Base-by-base conservation (phyloP, 169 alveolate species). In the Eimeria praecox region DNA sequence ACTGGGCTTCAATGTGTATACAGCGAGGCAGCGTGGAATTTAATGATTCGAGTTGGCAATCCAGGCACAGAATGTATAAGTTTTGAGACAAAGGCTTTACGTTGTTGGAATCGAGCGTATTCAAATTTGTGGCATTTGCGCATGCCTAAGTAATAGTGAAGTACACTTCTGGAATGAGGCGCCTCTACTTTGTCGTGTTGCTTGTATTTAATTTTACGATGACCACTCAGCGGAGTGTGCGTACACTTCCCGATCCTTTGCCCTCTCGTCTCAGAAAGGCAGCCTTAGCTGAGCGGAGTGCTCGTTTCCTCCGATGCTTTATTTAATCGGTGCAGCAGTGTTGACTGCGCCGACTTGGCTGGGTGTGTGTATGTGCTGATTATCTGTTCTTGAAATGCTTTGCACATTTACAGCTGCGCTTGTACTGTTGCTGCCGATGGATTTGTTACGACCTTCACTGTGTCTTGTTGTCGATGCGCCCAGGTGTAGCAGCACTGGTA, bases 401-500 rank as follows among this genome's bases (percentile, higher is more conserved):
- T 66, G 42, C 77, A 66, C 38, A 8, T 8, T 27, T 42, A 30
- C 42, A 30, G 42, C 22, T 66, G 77, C 18, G 42, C 20, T 30
- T 66, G 77, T 14, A 66, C 30, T 8, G 5, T 22, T 20, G 75
- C 6, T 24, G 40, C 16, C 38, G 16, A 22, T n/a, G 42, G 0
- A 9, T 66, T n/a, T 66, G 77, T 22, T 3, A 6, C 42, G 2
- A 42, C 77, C 1, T 66, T 66, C 77, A 0, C 77, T 54, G 80
- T 56, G 66, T 38, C 3, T 73, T n/a, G n/a, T n/a, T n/a, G n/a
- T n/a, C n/a, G n/a, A n/a, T n/a, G n/a, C n/a, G 24, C 30, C 33
- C 90, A 91, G 95, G 90, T 3, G 82, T 56, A 18, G 95, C 88
- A 40, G 95, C 91, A 10, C 62, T 91, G 52, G 91, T 91, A 3